Percentiles rank a stretch among this genome's conserved stretches.
Evolutionary conservation across 1,284 basidiomycete species (phyloP).

Genomic region (Fomitopsis schrenkii): DNA sequence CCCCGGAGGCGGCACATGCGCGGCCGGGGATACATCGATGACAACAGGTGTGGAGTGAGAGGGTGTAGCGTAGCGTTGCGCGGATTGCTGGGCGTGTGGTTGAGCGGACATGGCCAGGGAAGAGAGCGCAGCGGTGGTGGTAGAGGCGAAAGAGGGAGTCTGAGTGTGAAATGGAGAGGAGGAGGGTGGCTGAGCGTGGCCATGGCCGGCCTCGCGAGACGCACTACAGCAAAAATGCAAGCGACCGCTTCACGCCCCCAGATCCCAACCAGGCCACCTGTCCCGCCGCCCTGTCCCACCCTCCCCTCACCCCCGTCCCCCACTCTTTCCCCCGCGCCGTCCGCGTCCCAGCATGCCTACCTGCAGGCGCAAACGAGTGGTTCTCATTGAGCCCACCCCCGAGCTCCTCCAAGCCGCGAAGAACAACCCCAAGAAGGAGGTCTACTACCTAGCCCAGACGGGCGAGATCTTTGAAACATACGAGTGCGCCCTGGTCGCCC

Average conservation of each 20-base stretch:
- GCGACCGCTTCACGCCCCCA: constrained; percentile 28
- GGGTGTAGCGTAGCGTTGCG: not conserved
- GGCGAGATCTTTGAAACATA: constrained; percentile 95
- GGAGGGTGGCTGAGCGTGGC: constrained; percentile 23
- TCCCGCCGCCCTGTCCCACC: constrained; percentile 17
- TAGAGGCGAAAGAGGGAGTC: constrained; percentile 9
- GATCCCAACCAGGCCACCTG: constrained; percentile 28
- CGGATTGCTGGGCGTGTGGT: not conserved
- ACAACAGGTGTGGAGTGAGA: not conserved
- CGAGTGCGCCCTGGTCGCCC: constrained; percentile 59
- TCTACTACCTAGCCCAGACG: constrained; percentile 88
- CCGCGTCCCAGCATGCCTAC: constrained; percentile 64
- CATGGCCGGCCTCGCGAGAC: constrained; percentile 26
- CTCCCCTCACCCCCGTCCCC: constrained; percentile 21
- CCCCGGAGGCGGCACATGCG: not conserved
- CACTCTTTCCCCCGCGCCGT: constrained; percentile 17
- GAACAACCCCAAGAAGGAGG: constrained; percentile 65
- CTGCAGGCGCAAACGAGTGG: constrained; percentile 87
- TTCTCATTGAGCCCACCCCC: constrained; percentile 76
- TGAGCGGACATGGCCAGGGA: not conserved
- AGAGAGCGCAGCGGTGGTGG: constrained; percentile 9
- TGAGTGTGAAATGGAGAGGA: constrained; percentile 18
- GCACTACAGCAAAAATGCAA: constrained; percentile 30
- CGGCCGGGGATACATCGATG: not conserved
- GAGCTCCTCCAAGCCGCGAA: constrained; percentile 60